Evolutionary conservation across 345 rosid genomes (phyloP), one percentile per base, ranked within the genome.

Genomic region (Rhizophora mangle): DNA sequence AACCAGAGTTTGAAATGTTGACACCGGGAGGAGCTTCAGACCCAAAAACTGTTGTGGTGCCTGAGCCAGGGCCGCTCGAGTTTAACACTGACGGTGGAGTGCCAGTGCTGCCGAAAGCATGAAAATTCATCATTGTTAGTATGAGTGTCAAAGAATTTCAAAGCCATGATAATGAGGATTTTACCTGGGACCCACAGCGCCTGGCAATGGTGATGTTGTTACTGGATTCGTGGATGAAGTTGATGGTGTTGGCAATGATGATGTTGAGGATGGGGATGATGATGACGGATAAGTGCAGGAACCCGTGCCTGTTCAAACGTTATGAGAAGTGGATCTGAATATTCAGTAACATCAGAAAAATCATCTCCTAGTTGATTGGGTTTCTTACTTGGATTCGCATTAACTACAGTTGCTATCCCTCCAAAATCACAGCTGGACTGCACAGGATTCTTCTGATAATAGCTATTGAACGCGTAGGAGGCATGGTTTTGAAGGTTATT

Each of bases 361-460:
- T 2, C 60, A 65, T 26, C n/a, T 1, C 8, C 7, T 22, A 47
- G n/a, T 54, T 13, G 0, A 74, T 19, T 22, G 58, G 61, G 54
- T 57, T 68, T 75, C 96, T 89, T 74, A 96, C 99, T 90, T 78
- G 99, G 99, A 72, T 96, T 90, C 22, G 69, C 58, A 82, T 51
- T 82, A 27, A 88, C 91, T 26, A 85, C 27, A 32, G 71, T 39
- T 1, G 97, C 99, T 3, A 84, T 64, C 46, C 98, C 98, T 37
- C 98, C 94, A 57, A 96, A 96, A 62, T 96, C 91, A 51, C 99
- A 92, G 79, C 99, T 90, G 43, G 91, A 76, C 6, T 97, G 83
- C 59, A 57, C 76, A 32, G 96, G 96, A 71, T 86, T 90, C 82
- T 84, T 90, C 79, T 90, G 97, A 62, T 92, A 96, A 77, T 96